Evolutionary conservation across 805 yeast genomes (phyloP), one percentile per base, ranked within the genome.

Genomic region (Sporopachydermia lactativora): DNA sequence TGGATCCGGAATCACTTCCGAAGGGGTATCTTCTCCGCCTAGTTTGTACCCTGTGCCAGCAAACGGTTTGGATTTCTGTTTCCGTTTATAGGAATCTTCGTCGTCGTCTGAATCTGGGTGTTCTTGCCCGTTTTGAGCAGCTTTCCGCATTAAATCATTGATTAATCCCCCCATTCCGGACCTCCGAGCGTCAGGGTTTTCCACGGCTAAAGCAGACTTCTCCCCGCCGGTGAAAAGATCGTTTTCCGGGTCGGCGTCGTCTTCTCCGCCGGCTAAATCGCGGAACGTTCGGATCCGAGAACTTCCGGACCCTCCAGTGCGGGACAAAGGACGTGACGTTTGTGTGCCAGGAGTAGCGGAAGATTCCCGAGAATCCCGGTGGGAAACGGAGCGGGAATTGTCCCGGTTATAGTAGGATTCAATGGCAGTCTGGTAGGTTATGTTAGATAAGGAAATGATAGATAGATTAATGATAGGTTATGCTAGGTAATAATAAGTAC

Each of bases 201-300:
- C 85, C 13, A 81, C 92, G 43, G 81, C 82, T 49, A 81, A 62
- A 3, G 73, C 88, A 3, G 83, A 75, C 56, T 79, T 79, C 52
- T 81, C 88, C 41, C 78, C 78, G 11, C 78, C 78, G 3, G 77
- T 69, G 48, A 56, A 73, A 57, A 51, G 60, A 51, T 56, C 68
- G 50, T 45, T 48, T 18, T 68, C 65, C 13, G 57, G 52, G 16
- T 61, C 63, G 28, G 55, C 59, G 24, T 56, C 57, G 5, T 52
- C 61, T 13, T 55, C 60, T 5, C 54, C 61, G 38, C 50, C 52
- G 3, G 52, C 55, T 15, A 55, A 59, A 2, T 57, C 57, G 39
- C 62, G 50, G 45, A 62, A 55, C 6, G 63, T 49, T 41, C 55
- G 53, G 36, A 60, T 49, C 28, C 50, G 46, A 2, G 42, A 28